phyloP scores from a whole-genome alignment of 192 early-diverging fungal genomes.

The Mortierella antarctica region DNA sequence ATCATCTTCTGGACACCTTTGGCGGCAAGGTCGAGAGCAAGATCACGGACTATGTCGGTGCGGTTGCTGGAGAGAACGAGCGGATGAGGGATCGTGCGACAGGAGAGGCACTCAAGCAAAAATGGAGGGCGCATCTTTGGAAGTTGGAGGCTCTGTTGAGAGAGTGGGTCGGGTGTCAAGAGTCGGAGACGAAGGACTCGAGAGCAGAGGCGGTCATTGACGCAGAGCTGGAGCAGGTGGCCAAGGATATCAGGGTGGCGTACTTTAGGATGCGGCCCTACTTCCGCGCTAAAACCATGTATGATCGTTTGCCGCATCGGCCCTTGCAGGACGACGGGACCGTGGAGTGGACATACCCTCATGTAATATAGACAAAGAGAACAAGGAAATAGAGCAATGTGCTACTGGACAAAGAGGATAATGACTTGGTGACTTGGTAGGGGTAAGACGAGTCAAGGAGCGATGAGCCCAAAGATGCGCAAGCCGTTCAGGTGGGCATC shows the following conservation, averaged over 20 bases:
- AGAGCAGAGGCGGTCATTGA: constrained; percentile 41
- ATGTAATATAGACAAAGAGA: not conserved
- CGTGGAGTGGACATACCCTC: constrained; percentile 12
- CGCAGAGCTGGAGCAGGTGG: constrained; percentile 39
- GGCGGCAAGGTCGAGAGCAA: too few relatives aligned
- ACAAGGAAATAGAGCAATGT: not conserved
- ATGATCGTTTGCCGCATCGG: constrained; percentile 25
- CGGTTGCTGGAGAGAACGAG: constrained; percentile 25
- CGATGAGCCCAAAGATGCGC: too few relatives aligned
- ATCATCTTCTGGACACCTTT: too few relatives aligned
- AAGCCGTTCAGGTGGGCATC: too few relatives aligned
- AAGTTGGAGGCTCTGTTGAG: constrained; percentile 58
- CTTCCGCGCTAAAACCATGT: constrained; percentile 51
- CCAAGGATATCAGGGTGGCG: constrained; percentile 52
- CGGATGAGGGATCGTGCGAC: constrained; percentile 56
- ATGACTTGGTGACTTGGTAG: too few relatives aligned
- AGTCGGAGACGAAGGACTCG: constrained; percentile 42
- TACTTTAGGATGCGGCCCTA: constrained; percentile 58
- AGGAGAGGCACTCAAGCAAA: constrained; percentile 21
- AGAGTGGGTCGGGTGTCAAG: constrained; percentile 54
- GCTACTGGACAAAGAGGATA: too few relatives aligned
- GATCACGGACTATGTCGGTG: not conserved
- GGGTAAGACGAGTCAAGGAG: too few relatives aligned
- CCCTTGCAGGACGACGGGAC: constrained; percentile 19
- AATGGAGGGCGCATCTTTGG: constrained; percentile 32